Base-by-base conservation (phyloP, 2,329 filamentous ascomycete species). In the Pseudocercospora fuligena region DNA sequence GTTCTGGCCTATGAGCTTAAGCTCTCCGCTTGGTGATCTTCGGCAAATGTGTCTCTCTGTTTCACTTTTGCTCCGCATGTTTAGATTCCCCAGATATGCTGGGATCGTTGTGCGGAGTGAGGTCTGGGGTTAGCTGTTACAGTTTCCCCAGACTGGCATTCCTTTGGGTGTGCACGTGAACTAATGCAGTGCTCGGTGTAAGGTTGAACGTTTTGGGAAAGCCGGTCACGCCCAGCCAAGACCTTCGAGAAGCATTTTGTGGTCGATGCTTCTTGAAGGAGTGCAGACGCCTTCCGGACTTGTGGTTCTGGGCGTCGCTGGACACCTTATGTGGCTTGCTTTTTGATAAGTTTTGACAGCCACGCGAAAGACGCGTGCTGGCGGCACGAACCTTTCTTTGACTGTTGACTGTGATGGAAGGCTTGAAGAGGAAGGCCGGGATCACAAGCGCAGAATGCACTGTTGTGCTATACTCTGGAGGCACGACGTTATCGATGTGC, bases 91-190 rank as follows among this genome's bases (percentile, higher is more conserved):
- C 57, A 60, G 57, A 43, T 46, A 46, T 23, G n/a, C 57, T 43
- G 56, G 40, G 33, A 25, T 59, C 23, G 14, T 25, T 21, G 21
- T 60, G 57, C 57, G 57, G 57, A 60, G 57, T 60, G 57, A 60
- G 6, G 57, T 27, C 33, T 43, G 31, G 57, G 40, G 57, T 31
- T 11, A 23, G 40, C 40, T n/a, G 31, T 21, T 6, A 19, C 54
- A 31, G 54, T 23, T 58, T 58, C 21, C 54, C 54, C 29, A 40
- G 54, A 58, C n/a, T 25, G 33, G 54, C 16, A 33, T 36, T 58
- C 54, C 54, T 31, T n/a, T 9, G 12, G 29, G 11, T 23, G 29
- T 2, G 5, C 47, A 51, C 47, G 51, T 53, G 21, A 1, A 51
- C 19, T 51, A 51, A 21, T 16, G 16, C 47, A 23, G 14, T 56